phyloP scores from a whole-genome alignment of 495 filamentous ascomycete species.

The Aspergillus avenaceus region DNA sequence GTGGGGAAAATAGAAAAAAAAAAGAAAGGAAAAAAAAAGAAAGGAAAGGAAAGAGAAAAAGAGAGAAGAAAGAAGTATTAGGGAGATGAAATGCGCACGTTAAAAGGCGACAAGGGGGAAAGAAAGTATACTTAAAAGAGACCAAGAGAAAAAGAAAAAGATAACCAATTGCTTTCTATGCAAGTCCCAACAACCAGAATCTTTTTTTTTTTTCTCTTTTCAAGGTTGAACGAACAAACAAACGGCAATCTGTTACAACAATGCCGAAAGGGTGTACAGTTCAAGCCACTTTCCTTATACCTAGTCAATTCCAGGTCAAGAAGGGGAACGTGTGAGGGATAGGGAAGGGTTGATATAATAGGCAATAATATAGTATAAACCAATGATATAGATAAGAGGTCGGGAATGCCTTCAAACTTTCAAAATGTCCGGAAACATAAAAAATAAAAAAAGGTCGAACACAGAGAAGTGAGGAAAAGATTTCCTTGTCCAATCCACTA shows the following conservation, averaged over 20 bases:
- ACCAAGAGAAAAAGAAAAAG: background rate
- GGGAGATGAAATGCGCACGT: too few relatives aligned
- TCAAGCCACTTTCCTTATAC: slow-evolving; percentile 1
- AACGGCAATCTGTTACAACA: slow-evolving; percentile 4
- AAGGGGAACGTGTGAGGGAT: slow-evolving; percentile 6
- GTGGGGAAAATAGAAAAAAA: background rate
- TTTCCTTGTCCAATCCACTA: too few relatives aligned
- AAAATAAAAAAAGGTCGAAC: background rate
- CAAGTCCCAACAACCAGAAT: slow-evolving; percentile 1
- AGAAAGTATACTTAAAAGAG: background rate
- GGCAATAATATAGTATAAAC: background rate
- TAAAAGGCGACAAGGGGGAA: too few relatives aligned
- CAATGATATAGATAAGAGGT: too few relatives aligned
- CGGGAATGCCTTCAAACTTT: too few relatives aligned
- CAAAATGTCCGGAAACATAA: too few relatives aligned
- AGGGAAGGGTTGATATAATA: slow-evolving; percentile 7
- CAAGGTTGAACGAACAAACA: slow-evolving; percentile 9
- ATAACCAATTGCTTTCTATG: slow-evolving; percentile 10
- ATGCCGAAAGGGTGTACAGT: slow-evolving; percentile 3
- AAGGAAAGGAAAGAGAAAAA: slow-evolving; percentile 1
- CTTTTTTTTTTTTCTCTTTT: too few relatives aligned
- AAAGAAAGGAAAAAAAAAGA: background rate
- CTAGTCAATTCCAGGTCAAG: slow-evolving; percentile 2
- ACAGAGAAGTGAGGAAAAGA: background rate
- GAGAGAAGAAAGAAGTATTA: background rate